phyloP scores from a whole-genome alignment of 2,329 filamentous ascomycete species.

The Fusarium nelsonii region DNA sequence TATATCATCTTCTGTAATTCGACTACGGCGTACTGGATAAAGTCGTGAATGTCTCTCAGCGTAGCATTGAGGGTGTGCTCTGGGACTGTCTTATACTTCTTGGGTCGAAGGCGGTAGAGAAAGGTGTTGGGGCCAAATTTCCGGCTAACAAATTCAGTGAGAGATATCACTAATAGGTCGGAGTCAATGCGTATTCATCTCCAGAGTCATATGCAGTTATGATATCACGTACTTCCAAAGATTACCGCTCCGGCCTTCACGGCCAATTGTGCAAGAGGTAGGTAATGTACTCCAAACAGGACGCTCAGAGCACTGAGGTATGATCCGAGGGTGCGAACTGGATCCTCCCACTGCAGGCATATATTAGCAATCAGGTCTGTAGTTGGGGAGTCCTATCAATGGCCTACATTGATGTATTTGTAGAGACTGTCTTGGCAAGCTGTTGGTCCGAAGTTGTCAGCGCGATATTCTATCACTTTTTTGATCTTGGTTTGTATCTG shows the following conservation, averaged over 20 bases:
- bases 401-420: not conserved
- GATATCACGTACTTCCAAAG: constrained; percentile 1
- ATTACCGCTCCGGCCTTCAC: not conserved
- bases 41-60: not conserved
- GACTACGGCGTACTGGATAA: not conserved
- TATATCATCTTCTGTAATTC: not conserved
- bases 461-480: not conserved
- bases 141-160: not conserved
- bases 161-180: not conserved
- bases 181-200: constrained; percentile 1
- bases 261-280: not conserved
- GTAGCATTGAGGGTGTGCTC: constrained; percentile 2
- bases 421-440: constrained; percentile 1
- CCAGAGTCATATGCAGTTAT: not conserved
- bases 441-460: not conserved
- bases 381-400: not conserved
- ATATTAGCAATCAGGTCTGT: not conserved
- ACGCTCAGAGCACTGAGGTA: not conserved
- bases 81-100: not conserved
- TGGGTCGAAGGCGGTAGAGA: not conserved
- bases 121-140: not conserved
- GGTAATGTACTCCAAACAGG: not conserved
- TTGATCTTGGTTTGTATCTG: not conserved
- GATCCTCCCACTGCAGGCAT: constrained; percentile 1
- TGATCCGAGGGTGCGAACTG: not conserved